Conservation (phyloP, 2,329 filamentous ascomycete species). For the Nigrograna mackinnonii region DNA sequence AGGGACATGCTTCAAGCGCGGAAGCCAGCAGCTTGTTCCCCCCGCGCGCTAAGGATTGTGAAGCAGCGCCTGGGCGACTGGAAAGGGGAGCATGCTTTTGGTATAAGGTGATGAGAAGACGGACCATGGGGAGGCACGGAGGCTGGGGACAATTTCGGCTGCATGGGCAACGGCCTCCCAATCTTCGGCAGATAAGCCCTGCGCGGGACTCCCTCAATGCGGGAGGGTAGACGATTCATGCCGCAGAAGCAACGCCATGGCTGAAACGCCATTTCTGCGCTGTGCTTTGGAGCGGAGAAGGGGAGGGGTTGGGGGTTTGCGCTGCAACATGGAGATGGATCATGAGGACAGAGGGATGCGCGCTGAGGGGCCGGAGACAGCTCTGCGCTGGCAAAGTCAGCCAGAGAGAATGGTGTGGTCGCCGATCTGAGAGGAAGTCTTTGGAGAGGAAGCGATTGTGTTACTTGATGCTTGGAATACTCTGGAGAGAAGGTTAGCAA, state of each 20-base stretch:
- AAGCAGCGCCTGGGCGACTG: constrained; percentile 10
- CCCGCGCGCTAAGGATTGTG: constrained; percentile 31
- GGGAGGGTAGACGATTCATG: constrained; percentile 11
- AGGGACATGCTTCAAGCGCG: constrained; percentile 12
- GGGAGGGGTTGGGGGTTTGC: not conserved
- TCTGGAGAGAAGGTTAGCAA: constrained; percentile 6
- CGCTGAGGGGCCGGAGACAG: constrained; percentile 12
- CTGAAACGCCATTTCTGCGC: constrained; percentile 23
- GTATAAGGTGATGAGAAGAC: constrained; percentile 4
- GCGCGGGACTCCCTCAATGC: constrained; percentile 10
- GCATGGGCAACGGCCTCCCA: constrained; percentile 24
- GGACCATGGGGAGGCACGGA: too few relatives aligned
- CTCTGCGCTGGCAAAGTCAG: not conserved
- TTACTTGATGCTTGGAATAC: not conserved
- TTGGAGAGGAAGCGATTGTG: not conserved
- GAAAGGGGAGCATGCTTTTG: constrained; percentile 17
- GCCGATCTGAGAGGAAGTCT: not conserved
- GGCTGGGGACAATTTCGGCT: constrained; percentile 24
- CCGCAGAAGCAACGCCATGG: constrained; percentile 11
- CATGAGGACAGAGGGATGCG: constrained; percentile 12
- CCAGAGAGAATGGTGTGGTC: not conserved
- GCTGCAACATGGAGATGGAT: constrained; percentile 17
- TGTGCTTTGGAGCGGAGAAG: constrained; percentile 16
- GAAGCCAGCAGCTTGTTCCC: constrained; percentile 26
- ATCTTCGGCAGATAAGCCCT: constrained; percentile 21